Evolutionary conservation across 192 early-diverging fungal species (phyloP).

Genomic region (Umbelopsis vinacea): DNA sequence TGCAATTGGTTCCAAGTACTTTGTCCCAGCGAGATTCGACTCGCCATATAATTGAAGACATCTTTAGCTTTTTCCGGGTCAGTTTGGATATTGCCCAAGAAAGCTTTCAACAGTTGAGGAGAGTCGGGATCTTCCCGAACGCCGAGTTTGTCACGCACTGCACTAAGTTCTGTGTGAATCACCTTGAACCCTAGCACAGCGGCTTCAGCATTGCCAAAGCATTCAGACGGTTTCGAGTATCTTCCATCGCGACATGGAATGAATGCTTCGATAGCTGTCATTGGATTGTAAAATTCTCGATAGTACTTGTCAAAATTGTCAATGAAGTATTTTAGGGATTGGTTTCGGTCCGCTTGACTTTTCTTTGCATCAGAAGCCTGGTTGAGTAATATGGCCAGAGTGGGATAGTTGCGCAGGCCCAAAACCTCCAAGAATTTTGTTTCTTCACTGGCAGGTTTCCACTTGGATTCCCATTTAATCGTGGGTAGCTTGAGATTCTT

Average conservation of each 20-base stretch:
- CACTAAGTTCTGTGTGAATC: slow-evolving; percentile 54
- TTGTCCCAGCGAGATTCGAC: slow-evolving; percentile 60
- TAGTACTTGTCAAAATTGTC: slow-evolving; percentile 70
- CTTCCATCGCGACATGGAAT: slow-evolving; percentile 49
- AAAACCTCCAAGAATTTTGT: slow-evolving; percentile 53
- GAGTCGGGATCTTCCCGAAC: slow-evolving; percentile 63
- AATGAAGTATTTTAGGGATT: slow-evolving; percentile 71
- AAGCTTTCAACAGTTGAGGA: slow-evolving; percentile 38
- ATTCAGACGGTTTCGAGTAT: slow-evolving; percentile 62
- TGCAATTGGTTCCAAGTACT: slow-evolving; percentile 60
- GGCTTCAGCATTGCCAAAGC: slow-evolving; percentile 64
- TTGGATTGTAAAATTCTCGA: slow-evolving; percentile 36
- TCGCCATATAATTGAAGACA: slow-evolving; percentile 72
- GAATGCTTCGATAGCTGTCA: slow-evolving; percentile 44
- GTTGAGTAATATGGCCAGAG: slow-evolving; percentile 42
- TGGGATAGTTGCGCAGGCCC: slow-evolving; percentile 51
- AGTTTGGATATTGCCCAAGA: slow-evolving; percentile 36
- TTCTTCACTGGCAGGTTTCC: slow-evolving; percentile 44
- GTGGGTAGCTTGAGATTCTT: slow-evolving; percentile 66
- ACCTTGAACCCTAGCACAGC: slow-evolving; percentile 70
- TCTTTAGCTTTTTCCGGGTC: slow-evolving; percentile 47
- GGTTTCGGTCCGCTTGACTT: slow-evolving; percentile 38
- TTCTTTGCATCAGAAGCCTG: slow-evolving; percentile 41
- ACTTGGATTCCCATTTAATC: slow-evolving; percentile 67
- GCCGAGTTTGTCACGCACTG: slow-evolving; percentile 65